Conservation (phyloP, 1,284 basidiomycete genomes). For the Flammula alnicola region DNA sequence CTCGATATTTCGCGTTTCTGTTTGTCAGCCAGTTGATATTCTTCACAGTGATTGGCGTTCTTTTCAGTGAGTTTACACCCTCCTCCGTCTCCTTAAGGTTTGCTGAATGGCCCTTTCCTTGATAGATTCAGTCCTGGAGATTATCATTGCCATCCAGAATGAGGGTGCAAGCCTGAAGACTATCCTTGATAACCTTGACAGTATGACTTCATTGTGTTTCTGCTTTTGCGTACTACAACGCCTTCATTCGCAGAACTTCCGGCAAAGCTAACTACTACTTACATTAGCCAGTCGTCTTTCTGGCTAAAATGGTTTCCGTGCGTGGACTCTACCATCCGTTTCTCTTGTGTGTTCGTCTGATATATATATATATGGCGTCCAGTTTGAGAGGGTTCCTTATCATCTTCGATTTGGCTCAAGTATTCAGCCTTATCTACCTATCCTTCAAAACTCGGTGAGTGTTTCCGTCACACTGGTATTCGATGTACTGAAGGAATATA, state of each 20-base stretch:
- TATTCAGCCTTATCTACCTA: conserved; percentile 22
- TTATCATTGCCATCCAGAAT: conserved; percentile 22
- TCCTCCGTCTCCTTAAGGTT: neutral
- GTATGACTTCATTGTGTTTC: conserved; percentile 10
- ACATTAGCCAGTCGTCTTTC: conserved; percentile 28
- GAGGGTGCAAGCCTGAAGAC: conserved; percentile 18
- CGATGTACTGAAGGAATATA: neutral
- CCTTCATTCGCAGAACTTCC: conserved; percentile 21
- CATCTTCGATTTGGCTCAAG: conserved; percentile 22
- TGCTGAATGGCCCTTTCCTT: neutral
- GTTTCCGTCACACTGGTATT: neutral
- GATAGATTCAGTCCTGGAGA: conserved; percentile 26
- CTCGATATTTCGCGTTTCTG: conserved; percentile 27
- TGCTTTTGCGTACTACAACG: neutral
- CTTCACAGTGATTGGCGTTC: conserved; percentile 26
- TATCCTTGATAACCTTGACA: conserved; percentile 23
- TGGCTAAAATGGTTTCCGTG: conserved; percentile 32
- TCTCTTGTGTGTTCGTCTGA: neutral
- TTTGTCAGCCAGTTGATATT: conserved; percentile 27
- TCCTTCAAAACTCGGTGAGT: conserved; percentile 21
- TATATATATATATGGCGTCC: neutral
- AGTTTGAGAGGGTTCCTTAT: conserved; percentile 26
- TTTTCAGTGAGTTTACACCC: conserved; percentile 20
- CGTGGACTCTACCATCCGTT: conserved; percentile 1
- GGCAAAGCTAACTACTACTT: conserved; percentile 23